Evolutionary conservation across 73 alveolate genomes (phyloP).

Genomic region (Blepharisma stoltei): DNA sequence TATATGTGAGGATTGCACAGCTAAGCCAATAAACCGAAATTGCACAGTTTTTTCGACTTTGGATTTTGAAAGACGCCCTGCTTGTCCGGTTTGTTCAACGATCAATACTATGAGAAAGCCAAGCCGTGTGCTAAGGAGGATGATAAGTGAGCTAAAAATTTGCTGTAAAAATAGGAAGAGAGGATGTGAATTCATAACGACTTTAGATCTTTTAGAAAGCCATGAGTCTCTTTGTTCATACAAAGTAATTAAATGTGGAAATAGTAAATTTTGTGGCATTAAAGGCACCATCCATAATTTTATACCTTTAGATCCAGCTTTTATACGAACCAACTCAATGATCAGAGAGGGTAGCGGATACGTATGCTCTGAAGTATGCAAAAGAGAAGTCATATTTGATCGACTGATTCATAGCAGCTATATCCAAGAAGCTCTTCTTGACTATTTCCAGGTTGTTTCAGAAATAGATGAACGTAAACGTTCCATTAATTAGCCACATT

Average conservation of each 20-base stretch:
- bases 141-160: slow-evolving; percentile 15
- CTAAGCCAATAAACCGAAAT: not conserved
- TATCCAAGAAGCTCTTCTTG: no score
- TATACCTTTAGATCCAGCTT: not conserved
- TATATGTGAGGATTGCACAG: not conserved
- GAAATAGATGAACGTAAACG: no score
- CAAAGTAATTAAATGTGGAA: not conserved
- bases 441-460: no score
- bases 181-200: not conserved
- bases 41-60: no score
- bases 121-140: not conserved
- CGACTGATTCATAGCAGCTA: no score
- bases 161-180: not conserved
- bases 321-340: no score
- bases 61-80: no score
- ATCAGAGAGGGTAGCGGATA: no score
- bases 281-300: not conserved
- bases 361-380: no score
- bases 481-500: no score
- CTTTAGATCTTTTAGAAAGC: not conserved
- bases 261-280: not conserved
- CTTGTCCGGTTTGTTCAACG: no score
- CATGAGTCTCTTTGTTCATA: slow-evolving; percentile 5
- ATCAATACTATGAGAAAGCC: not conserved
- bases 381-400: no score